Conservation (phyloP, 306 rosid genomes). For the Prunus mume region DNA sequence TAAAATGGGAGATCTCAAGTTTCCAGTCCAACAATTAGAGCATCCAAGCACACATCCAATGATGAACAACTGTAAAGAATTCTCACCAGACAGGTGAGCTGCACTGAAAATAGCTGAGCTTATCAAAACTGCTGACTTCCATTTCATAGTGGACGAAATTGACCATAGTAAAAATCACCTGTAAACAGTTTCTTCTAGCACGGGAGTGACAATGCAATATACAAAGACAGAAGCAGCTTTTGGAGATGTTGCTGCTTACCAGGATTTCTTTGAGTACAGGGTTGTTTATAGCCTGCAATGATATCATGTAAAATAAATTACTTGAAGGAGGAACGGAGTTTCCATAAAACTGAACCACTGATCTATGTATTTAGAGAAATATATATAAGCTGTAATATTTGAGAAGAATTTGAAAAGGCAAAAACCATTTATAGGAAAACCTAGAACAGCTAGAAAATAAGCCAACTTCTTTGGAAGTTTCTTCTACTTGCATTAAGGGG, state of each 20-base stretch:
- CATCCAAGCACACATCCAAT: conserved; percentile 75
- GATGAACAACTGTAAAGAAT: conserved; percentile 61
- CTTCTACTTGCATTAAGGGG: neutral
- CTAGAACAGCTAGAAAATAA: too few species aligned
- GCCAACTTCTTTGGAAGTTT: neutral
- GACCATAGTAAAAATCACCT: conserved; percentile 76
- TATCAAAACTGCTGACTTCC: conserved; percentile 62
- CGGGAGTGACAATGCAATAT: conserved; percentile 64
- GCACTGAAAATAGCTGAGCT: conserved; percentile 72
- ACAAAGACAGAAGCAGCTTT: conserved; percentile 48
- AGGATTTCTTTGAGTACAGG: conserved; percentile 63
- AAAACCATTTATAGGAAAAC: neutral
- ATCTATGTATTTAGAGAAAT: neutral
- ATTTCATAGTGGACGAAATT: conserved; percentile 57
- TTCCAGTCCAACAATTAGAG: conserved; percentile 73
- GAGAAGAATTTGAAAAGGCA: neutral
- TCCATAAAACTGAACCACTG: conserved; percentile 2
- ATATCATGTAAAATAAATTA: neutral
- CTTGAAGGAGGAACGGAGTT: conserved; percentile 1
- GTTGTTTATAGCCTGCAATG: conserved; percentile 58
- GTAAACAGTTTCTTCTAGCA: conserved; percentile 69
- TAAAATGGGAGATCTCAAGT: conserved; percentile 53
- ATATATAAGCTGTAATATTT: neutral
- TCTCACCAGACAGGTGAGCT: conserved; percentile 69
- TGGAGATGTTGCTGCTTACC: conserved; percentile 45